Evolutionary conservation across 345 rosid species (phyloP).

Genomic region (Alliaria petiolata): DNA sequence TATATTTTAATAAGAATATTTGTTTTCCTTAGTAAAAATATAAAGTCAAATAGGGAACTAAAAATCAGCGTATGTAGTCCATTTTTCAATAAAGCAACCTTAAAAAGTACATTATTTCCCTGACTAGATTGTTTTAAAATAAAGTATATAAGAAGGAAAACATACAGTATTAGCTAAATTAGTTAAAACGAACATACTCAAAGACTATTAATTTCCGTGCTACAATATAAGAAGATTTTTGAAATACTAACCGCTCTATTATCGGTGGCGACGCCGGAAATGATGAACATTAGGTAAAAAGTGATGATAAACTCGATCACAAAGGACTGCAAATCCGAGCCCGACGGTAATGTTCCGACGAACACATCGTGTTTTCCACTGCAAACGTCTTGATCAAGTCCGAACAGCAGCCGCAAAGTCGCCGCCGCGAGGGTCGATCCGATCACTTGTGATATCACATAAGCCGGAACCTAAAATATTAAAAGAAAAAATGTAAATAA

Average conservation of each 20-base stretch:
- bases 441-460: conserved; percentile 54
- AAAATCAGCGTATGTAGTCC: background rate
- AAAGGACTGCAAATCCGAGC: conserved; percentile 65
- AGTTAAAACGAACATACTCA: no score
- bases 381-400: conserved; percentile 33
- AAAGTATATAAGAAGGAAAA: no score
- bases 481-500: background rate
- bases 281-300: conserved; percentile 85
- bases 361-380: conserved; percentile 60
- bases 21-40: background rate
- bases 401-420: conserved; percentile 64
- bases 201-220: no score
- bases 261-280: conserved; percentile 90
- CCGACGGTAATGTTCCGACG: conserved; percentile 72
- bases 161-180: no score
- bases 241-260: conserved; percentile 77
- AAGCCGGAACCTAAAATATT: conserved; percentile 61
- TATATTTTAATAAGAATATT: background rate
- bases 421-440: conserved; percentile 85
- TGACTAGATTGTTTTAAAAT: no score
- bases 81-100: no score
- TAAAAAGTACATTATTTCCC: no score
- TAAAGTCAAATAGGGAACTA: background rate
- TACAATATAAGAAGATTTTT: no score
- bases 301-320: conserved; percentile 91